phyloP scores from a whole-genome alignment of 495 filamentous ascomycete genomes.

The Penicillium roqueforti region DNA sequence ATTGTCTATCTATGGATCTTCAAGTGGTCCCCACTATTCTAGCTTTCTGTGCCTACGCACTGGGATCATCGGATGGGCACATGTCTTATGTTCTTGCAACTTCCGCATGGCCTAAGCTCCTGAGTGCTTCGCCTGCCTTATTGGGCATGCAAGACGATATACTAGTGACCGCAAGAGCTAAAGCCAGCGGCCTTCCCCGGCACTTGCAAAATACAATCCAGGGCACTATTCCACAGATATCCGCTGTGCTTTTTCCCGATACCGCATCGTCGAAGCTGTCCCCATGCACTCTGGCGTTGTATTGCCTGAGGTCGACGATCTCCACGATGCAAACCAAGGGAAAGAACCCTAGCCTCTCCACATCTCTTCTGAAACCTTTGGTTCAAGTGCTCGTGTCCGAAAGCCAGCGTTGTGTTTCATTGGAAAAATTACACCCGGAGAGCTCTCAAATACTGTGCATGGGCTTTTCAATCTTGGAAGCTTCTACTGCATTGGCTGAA shows the following conservation, averaged over 20 bases:
- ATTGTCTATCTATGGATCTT: conserved; percentile 23
- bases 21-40: conserved; percentile 33
- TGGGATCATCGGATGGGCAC: conserved; percentile 24
- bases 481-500: conserved; percentile 39
- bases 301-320: conserved; percentile 27
- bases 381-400: conserved; percentile 26
- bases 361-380: conserved; percentile 22
- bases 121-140: conserved; percentile 25
- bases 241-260: conserved; percentile 22
- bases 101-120: conserved; percentile 33
- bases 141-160: conserved; percentile 30
- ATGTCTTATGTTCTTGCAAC: conserved; percentile 27
- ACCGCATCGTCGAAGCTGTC: conserved; percentile 20
- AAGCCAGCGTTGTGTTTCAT: background rate
- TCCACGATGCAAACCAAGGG: conserved; percentile 27
- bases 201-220: conserved; percentile 29
- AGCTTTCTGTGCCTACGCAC: conserved; percentile 30
- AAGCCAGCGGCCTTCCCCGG: conserved; percentile 25
- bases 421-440: background rate
- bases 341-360: conserved; percentile 23
- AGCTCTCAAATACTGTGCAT: conserved; percentile 25
- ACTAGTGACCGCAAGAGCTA: conserved; percentile 13
- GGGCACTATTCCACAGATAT: conserved; percentile 19
- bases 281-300: conserved; percentile 31
- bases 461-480: conserved; percentile 62